Evolutionary conservation across 305 asterid species (phyloP).

Genomic region (Solanum hybrid): DNA sequence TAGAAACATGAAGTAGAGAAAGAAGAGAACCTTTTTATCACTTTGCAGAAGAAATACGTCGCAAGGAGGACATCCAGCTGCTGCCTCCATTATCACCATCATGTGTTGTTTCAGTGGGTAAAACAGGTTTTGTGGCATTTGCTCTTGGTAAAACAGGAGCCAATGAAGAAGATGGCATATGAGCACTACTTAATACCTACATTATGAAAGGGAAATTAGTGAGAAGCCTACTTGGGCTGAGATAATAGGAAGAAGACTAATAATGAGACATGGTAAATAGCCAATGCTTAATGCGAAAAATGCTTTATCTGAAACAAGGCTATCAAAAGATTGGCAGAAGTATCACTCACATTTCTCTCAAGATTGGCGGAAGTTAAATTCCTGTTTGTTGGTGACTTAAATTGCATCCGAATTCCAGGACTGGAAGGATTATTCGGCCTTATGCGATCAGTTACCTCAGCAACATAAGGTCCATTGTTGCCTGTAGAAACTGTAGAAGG

Average conservation of each 20-base stretch:
- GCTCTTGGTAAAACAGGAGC: constrained; percentile 58
- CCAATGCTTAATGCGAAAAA: background rate
- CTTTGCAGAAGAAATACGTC: constrained; percentile 85
- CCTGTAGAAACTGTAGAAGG: constrained; percentile 27
- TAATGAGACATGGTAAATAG: background rate
- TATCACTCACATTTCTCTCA: constrained; percentile 58
- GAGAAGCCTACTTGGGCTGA: background rate
- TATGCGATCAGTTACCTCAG: constrained; percentile 54
- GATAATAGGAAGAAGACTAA: background rate
- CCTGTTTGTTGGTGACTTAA: constrained; percentile 58
- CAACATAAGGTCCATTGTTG: constrained; percentile 34
- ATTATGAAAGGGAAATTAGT: background rate
- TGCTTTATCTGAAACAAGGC: background rate
- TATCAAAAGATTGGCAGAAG: background rate
- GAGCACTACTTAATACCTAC: constrained; percentile 52
- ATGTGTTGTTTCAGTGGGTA: constrained; percentile 49
- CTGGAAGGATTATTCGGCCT: constrained; percentile 44
- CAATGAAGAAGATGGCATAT: constrained; percentile 54
- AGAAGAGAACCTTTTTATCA: constrained; percentile 27
- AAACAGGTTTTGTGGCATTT: constrained; percentile 37
- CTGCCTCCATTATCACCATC: constrained; percentile 56
- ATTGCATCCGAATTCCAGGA: constrained; percentile 62
- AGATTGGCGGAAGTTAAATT: constrained; percentile 45
- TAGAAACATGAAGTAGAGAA: background rate
- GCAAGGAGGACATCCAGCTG: constrained; percentile 84